Base-by-base conservation (phyloP, 345 rosid genomes). In the Bruguiera parviflora region DNA sequence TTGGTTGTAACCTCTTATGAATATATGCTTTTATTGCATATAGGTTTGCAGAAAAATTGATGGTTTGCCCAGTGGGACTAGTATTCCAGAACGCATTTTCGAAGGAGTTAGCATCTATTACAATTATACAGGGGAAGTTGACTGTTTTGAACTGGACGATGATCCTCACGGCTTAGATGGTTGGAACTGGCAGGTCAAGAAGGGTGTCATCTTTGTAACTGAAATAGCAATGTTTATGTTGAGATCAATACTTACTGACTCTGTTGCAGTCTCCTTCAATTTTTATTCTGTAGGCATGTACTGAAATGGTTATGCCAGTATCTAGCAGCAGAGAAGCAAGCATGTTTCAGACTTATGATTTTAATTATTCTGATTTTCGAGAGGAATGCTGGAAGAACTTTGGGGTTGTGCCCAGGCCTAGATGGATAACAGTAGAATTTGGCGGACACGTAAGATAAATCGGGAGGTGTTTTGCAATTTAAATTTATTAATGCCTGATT, bases 141-240 rank as follows among this genome's bases (percentile, higher is more conserved):
- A 79, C 59, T 91, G 98, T 85, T 94, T 94, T 73, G 58, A 94
- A 81, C 86, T 94, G 72, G 98, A 88, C 64, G 97, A 94, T 80
- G 97, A 94, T 82, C 98, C 98, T 64, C 98, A 94, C 70, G 98
- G 97, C 75, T 76, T 89, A 84, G 83, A 80, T 79, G 98, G 96
- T 58, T 94, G 98, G 98, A 78, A 91, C 76, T 94, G 96, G 97
- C 97, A 94, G 98, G 98, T 94, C 25, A 47, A 47, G 68, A 71
- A 43, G 47, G 37, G 29, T 58, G 37, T 52, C 13, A 29, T 9
- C n/a, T 61, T 20, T 63, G 25, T 49, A 31, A 96, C 57, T 21
- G 5, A 35, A 32, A 52, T 28, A 24, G 64, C 24, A 74, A 4
- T 15, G 35, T 53, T 16, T 58, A 55, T 39, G 68, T 47, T n/a